These are phyloP conservation scores for Amauroascus niger DNA, from an alignment of 2,329 filamentous ascomycete species.

Conservation along the genomic window DNA sequence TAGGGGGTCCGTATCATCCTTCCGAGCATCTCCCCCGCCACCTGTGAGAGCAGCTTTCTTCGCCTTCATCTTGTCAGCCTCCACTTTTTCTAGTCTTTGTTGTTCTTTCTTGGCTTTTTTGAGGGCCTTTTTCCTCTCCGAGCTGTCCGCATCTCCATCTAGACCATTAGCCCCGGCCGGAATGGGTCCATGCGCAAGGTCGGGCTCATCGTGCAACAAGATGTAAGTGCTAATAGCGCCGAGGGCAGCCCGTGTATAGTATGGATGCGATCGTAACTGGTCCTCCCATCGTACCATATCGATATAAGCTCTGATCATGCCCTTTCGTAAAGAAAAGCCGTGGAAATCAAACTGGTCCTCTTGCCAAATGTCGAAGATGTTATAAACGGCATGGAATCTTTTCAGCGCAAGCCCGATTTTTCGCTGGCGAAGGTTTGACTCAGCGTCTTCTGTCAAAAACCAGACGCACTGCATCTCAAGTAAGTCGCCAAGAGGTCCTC, in stretches of 20 bases:
- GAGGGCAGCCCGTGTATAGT: constrained; percentile 75
- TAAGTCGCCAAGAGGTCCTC: constrained; percentile 80
- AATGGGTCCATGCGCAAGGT: constrained; percentile 50
- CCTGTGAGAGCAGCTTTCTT: background rate
- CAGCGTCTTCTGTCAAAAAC: constrained; percentile 91
- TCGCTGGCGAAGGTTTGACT: constrained; percentile 72
- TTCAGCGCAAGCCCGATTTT: constrained; percentile 82
- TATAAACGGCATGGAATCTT: constrained; percentile 76
- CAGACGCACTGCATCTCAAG: constrained; percentile 98
- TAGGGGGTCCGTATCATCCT: constrained; percentile 63
- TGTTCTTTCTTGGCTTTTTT: constrained; percentile 98
- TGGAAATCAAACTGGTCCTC: constrained; percentile 99
- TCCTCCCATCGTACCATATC: constrained; percentile 98
- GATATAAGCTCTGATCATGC: constrained; percentile 86
- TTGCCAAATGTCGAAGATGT: constrained; percentile 95
- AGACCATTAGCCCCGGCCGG: constrained; percentile 48
- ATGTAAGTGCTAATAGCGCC: constrained; percentile 74
- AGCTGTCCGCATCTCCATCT: constrained; percentile 45
- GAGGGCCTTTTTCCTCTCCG: constrained; percentile 72
- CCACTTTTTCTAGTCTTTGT: constrained; percentile 72
- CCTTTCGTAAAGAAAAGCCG: constrained; percentile 91
- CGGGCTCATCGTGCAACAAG: constrained; percentile 64
- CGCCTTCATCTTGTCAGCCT: constrained; percentile 66
- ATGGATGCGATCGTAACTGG: constrained; percentile 79
- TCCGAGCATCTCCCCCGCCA: constrained; percentile 29